Conservation (phyloP, 179 eudicot genomes). For the Beta corolliflora region DNA sequence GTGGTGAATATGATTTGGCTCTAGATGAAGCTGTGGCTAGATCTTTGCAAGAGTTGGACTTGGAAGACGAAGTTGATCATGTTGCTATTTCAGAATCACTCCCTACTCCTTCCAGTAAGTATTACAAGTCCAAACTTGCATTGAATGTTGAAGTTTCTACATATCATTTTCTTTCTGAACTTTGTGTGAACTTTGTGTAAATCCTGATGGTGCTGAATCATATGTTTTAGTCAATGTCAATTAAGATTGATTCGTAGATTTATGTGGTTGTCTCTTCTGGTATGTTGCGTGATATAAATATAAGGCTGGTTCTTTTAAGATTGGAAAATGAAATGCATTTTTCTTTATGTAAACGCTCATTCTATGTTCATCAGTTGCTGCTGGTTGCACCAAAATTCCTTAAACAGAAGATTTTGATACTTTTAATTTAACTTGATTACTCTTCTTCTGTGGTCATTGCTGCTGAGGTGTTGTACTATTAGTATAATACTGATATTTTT, state of each 20-base stretch:
- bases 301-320: background rate
- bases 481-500: too few relatives aligned
- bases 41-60: conserved; percentile 55
- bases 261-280: background rate
- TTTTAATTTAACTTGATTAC: too few relatives aligned
- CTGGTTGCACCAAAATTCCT: background rate
- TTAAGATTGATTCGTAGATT: background rate
- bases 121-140: conserved; percentile 1
- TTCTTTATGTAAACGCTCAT: background rate
- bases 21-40: conserved; percentile 84
- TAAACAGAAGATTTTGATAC: background rate
- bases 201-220: background rate
- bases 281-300: background rate
- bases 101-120: conserved; percentile 45
- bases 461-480: too few relatives aligned
- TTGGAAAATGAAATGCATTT: background rate
- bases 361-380: background rate
- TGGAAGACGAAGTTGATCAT: conserved; percentile 56
- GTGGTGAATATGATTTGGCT: conserved; percentile 47
- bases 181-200: background rate
- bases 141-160: conserved; percentile 11
- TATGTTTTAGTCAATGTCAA: background rate
- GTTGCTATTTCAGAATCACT: conserved; percentile 36
- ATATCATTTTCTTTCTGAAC: background rate
- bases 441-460: too few relatives aligned